Evolutionary conservation across 495 filamentous ascomycete genomes (phyloP), one percentile per base, ranked within the genome.

Genomic region (Terfezia claveryi): DNA sequence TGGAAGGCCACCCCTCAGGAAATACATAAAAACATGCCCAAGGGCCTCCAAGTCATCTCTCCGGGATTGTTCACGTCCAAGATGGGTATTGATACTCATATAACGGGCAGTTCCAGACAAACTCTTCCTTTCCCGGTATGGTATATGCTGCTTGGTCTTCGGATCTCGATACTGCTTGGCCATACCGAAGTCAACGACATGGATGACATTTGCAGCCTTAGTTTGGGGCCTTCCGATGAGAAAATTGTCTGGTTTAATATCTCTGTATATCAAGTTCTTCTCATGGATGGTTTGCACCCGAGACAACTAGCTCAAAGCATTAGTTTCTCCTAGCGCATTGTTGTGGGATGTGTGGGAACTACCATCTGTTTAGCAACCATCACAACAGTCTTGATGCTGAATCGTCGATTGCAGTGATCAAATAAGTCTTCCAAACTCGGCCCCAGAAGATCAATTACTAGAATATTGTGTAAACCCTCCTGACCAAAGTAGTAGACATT

Each of bases 281-380:
- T 99, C 91, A 70, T 99, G 91, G 58, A 99, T 99, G 0, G 91
- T 99, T 76, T 99, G 91, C 27, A 99, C 92, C 55, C 91, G 79
- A 38, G 92, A 99, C 44, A 99, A 76, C 87, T 88, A 65, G 7
- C 51, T 14, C 52, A 27, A 20, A 32, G n/a, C 23, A 27, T 20
- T 27, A 51, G 5, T 17, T 27, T 32, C 27, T 32, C 27, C 27
- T 32, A 7, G 56, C 69, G 62, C 49, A 11, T 32, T 32, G 27
- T 32, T 32, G 7, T 32, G 27, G 37, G 9, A 11, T 32, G 4
- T 32, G 27, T 32, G 7, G 27, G 23, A 74, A 76, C 20, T 67
- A 93, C 87, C 91, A 99, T 99, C 66, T 99, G 91, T 71, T 99
- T 99, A 23, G 91, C 91, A 37, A 99, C 89, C 91, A 99, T 96